A percentile compares a stretch with the other conserved stretches of the same genome.
These are phyloP conservation scores for Coccomyxa sp. DNA, from an alignment of 139 green algal species.

Conservation along the genomic window DNA sequence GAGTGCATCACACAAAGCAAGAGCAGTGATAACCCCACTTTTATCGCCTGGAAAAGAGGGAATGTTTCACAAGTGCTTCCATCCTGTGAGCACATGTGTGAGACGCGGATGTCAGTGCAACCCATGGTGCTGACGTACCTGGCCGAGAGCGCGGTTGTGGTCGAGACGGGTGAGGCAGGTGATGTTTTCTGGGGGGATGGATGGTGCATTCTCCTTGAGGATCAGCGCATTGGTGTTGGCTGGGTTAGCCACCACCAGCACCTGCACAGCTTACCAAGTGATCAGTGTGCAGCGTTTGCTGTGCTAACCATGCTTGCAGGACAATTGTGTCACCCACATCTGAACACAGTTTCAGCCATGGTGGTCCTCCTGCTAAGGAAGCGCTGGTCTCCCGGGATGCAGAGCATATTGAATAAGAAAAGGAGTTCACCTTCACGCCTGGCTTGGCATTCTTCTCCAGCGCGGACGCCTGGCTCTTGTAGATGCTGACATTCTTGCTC, in stretches of 20 bases:
- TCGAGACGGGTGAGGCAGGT: slow-evolving; percentile 90
- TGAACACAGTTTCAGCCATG: too few relatives aligned
- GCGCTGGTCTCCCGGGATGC: too few relatives aligned
- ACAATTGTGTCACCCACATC: not conserved
- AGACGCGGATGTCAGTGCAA: too few relatives aligned
- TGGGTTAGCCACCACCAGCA: slow-evolving; percentile 95
- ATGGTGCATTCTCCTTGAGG: slow-evolving; percentile 75
- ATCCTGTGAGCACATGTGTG: too few relatives aligned
- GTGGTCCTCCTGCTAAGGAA: too few relatives aligned
- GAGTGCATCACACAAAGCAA: too few relatives aligned
- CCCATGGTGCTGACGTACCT: slow-evolving; percentile 35
- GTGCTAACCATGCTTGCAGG: not conserved
- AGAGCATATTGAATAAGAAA: too few relatives aligned
- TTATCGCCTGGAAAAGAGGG: too few relatives aligned
- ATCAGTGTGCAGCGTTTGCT: too few relatives aligned
- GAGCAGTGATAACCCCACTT: too few relatives aligned
- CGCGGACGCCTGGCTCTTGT: slow-evolving; percentile 75
- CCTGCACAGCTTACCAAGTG: slow-evolving; percentile 31
- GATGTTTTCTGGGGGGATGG: slow-evolving; percentile 86
- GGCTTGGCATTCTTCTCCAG: slow-evolving; percentile 68
- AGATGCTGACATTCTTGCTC: slow-evolving; percentile 89
- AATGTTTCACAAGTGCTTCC: too few relatives aligned
- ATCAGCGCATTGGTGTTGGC: slow-evolving; percentile 95
- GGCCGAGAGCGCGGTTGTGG: slow-evolving; percentile 91
- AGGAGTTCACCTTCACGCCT: slow-evolving; percentile 58